These are phyloP conservation scores for Plasmodium blacklocki DNA, from an alignment of 169 alveolate genomes.

Conservation along the genomic window DNA sequence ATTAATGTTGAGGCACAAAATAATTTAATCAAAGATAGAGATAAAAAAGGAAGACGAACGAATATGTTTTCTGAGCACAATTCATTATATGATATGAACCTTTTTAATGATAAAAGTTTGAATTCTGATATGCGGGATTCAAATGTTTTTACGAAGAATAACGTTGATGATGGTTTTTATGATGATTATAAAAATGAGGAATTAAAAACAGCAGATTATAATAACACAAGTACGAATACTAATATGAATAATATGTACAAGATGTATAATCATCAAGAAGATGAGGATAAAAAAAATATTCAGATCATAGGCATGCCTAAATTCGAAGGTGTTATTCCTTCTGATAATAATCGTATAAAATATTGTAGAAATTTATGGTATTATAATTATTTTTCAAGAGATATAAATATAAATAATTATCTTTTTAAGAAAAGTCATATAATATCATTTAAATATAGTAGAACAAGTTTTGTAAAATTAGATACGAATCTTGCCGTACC, in stretches of 20 bases:
- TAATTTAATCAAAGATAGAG: neutral
- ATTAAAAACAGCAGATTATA: neutral
- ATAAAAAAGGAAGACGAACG: neutral
- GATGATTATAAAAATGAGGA: neutral
- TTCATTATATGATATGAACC: neutral
- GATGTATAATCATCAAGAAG: neutral
- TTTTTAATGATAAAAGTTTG: neutral
- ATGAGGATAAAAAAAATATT: neutral
- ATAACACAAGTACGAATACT: neutral
- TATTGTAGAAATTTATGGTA: slow-evolving; percentile 64
- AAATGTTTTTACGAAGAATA: neutral
- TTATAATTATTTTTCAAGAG: slow-evolving; percentile 65
- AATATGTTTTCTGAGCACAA: neutral
- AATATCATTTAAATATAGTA: slow-evolving; percentile 38
- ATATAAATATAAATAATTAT: slow-evolving; percentile 24
- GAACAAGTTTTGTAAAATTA: slow-evolving; percentile 32
- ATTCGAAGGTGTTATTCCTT: slow-evolving; percentile 74
- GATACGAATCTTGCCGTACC: slow-evolving; percentile 69
- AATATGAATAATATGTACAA: neutral
- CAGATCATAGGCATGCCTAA: slow-evolving; percentile 70
- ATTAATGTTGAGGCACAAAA: neutral
- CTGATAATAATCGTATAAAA: slow-evolving; percentile 41
- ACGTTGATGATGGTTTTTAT: neutral
- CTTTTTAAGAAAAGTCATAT: slow-evolving; percentile 34
- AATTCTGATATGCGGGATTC: neutral